These are phyloP conservation scores for Pythium biforme DNA, from an alignment of 352 stramenopile genomes.

Conservation along the genomic window DNA sequence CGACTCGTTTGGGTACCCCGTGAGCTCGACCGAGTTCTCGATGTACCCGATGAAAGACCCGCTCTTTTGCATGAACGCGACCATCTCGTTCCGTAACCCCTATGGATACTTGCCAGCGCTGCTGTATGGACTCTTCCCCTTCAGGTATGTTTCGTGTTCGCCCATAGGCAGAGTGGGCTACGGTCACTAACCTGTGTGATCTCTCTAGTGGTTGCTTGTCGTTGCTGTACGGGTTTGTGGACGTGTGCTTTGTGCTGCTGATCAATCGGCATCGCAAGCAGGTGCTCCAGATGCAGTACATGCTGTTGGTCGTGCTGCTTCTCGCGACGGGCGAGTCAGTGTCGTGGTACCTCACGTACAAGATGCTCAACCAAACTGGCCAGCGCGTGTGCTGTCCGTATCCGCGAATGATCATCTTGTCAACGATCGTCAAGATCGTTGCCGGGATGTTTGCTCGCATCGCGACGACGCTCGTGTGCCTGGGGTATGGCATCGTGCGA, in stretches of 20 bases:
- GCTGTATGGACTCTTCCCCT: slow-evolving; percentile 78
- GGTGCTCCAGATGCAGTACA: slow-evolving; percentile 83
- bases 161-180: too few species aligned
- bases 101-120: slow-evolving; percentile 82
- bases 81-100: slow-evolving; percentile 72
- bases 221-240: slow-evolving; percentile 69
- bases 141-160: too few species aligned
- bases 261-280: slow-evolving; percentile 67
- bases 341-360: slow-evolving; percentile 80
- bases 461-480: slow-evolving; percentile 69
- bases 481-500: slow-evolving; percentile 81
- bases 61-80: slow-evolving; percentile 58
- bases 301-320: slow-evolving; percentile 75
- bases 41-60: slow-evolving; percentile 75
- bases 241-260: slow-evolving; percentile 64
- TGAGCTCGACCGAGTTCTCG: slow-evolving; percentile 66
- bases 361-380: slow-evolving; percentile 66
- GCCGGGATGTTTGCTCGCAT: slow-evolving; percentile 75
- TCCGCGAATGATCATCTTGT: slow-evolving; percentile 60
- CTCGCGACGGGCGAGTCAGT: slow-evolving; percentile 69
- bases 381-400: slow-evolving; percentile 79
- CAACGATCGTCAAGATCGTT: slow-evolving; percentile 70
- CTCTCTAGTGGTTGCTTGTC: slow-evolving; percentile 60
- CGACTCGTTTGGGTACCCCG: slow-evolving; percentile 72
- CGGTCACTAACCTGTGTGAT: too few species aligned